Evolutionary conservation across 805 yeast genomes (phyloP), one percentile per base, ranked within the genome.

Genomic region (Spathaspora hagerdaliae): DNA sequence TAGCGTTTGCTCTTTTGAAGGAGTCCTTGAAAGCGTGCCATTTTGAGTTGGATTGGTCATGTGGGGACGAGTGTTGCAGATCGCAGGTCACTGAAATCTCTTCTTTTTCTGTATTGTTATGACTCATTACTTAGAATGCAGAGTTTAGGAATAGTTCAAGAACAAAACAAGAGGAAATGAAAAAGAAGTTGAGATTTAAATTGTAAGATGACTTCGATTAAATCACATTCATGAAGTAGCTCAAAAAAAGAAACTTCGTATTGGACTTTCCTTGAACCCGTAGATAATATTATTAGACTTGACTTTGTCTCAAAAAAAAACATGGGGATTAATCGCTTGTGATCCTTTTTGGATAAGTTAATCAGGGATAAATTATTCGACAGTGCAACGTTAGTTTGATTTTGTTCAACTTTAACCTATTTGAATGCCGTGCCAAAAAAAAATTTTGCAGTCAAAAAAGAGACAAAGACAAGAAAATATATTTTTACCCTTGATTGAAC

Each of bases 11-110:
- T 15, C 62, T 55, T 43, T 58, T 56, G 53, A 66, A 67, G 7
- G 69, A 63, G 46, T 65, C 65, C 43, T 56, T 57, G 43, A 60
- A 51, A 5, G 43, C 31, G 10, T 48, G 44, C 66, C 66, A 61
- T 47, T 43, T 49, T 27, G 53, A 38, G 11, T 5, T 9, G 37
- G 32, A 29, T 3, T 29, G 6, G 3, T 9, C 12, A 2, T 29
- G 3, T 9, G 9, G 3, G 9, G 9, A 11, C 5, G 12, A 11
- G 24, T 19, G 24, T 9, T 9, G 32, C 32, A 29, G 32, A 29
- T 29, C 32, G 9, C 2, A 11, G 12, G 32, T 29, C 12, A 29
- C 32, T 29, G 32, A 29, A 3, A 37, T 13, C 13, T 42, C 45
- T 8, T 39, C 43, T 36, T 38, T 44, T 31, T 44, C 46, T 10